Base-by-base conservation (phyloP, 305 asterid genomes). In the Fraxinus ornus region DNA sequence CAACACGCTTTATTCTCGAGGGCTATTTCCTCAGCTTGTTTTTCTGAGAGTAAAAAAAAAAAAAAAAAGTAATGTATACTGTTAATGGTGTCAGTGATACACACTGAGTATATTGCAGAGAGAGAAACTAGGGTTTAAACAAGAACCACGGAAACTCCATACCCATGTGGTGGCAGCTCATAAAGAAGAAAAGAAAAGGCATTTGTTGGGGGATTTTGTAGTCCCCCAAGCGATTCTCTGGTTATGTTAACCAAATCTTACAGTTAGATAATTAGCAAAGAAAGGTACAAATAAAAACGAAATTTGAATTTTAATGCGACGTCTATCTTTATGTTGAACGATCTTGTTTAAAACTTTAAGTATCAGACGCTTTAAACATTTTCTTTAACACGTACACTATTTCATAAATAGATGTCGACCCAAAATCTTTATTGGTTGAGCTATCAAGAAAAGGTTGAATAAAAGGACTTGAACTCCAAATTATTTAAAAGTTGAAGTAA, bases 201-300 rank as follows among this genome's bases (percentile, higher is more conserved):
- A 68, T 60, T 26, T 70, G 57, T 71, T 78, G 52, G 79, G 84
- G 85, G 87, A 87, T 89, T 85, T 87, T 89, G 89, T 89, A 87
- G 87, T 80, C 72, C 80, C 85, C 90, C 91, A 85, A 87, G 89
- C 84, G 91, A 89, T 89, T 84, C 85, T 75, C 84, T 75, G 85
- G 81, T 83, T 85, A 82, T 81, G 81, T 86, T 74, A 77, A 83
- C 83, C 55, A 60, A 76, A 19, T 78, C 57, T 60, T 68, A 62
- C 77, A 70, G n/a, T n/a, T 60, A 0, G 70, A 19, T 4, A 60
- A 6, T 60, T 60, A 5, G n/a, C 10, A 39, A 12, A 39, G 1
- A 44, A 44, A n/a, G n/a, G 55, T 44, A 44, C 55, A 10, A 41
- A n/a, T n/a, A n/a, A n/a, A n/a, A n/a, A n/a, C n/a, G n/a, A n/a